Base-by-base conservation (phyloP, 2,329 filamentous ascomycete genomes). In the Pseudogymnoascus sp. region DNA sequence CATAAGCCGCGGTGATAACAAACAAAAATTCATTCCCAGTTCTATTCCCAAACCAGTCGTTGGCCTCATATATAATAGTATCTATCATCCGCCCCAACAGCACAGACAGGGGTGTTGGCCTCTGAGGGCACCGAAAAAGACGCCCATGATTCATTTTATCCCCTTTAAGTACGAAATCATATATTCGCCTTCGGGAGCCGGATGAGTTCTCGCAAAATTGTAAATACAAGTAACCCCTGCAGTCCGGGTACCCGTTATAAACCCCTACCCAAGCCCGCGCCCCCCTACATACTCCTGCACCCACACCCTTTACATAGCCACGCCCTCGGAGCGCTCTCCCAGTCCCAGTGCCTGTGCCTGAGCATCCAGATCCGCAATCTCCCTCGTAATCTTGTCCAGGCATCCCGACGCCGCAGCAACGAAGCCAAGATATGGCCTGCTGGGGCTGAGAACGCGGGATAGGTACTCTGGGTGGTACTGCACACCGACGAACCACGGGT, bases 391-490 rank as follows among this genome's bases (percentile, higher is more conserved):
- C 42, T 67, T 64, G 31, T 73, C 69, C 21, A 74, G 61, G 39
- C 70, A 72, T 17, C 70, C 71, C 6, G 68, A 63, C 13, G 85
- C 85, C 2, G 91, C 90, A 33, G 92, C 91, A 55, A 96, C 83
- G 73, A 96, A 92, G 55, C 92, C 92, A 21, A 96, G 80, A 76
- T 91, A 94, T 1, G 90, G 86, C 72, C 85, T 85, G 71, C 84
- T 88, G 0, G 90, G 90, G 59, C 84, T 79, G 65, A 95, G 77
- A 2, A 94, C 91, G 60, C 88, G 82, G 68, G 83, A 88, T 59
- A 90, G 79, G 72, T 93, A 96, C 75, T 97, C 92, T 2, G 92
- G 91, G 74, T 96, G 92, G 74, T 89, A 93, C 75, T 96, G 92
- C 7, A 94, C 89, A 65, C 88, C 88, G 15, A 95, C 90, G 68